Conservation (phyloP, 163 green algal species). For the Scenedesmus sp. region DNA sequence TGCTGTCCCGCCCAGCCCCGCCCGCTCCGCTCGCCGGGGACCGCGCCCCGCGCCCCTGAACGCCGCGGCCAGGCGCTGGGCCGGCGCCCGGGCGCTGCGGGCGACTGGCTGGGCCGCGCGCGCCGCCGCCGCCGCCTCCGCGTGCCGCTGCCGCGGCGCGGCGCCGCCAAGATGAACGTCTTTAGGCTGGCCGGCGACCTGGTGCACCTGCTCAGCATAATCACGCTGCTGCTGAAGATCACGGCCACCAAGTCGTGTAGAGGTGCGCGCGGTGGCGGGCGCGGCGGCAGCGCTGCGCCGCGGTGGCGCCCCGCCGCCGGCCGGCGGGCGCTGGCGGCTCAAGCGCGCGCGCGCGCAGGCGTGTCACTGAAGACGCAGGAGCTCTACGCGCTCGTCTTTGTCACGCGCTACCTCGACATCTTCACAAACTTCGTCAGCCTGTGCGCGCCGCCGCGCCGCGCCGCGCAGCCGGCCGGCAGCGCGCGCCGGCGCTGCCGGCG, state of each 20-base stretch:
- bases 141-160: too few relatives aligned
- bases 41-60: too few relatives aligned
- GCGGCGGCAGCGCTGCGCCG: too few relatives aligned
- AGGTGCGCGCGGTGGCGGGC: constrained; percentile 63
- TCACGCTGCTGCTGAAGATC: constrained; percentile 98
- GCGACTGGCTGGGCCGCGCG: too few relatives aligned
- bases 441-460: constrained; percentile 56
- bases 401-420: constrained; percentile 96
- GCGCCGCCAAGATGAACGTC: constrained; percentile 87
- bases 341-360: constrained; percentile 80
- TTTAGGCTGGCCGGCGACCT: constrained; percentile 97
- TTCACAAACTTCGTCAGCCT: constrained; percentile 94
- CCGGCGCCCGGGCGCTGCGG: too few relatives aligned
- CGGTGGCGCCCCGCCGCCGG: background rate
- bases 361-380: constrained; percentile 98
- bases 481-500: background rate
- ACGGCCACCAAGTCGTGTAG: constrained; percentile 90
- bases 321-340: background rate
- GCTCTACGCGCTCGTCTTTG: constrained; percentile 97
- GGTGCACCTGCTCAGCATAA: constrained; percentile 94
- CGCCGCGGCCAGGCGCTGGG: too few relatives aligned
- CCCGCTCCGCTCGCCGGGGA: too few relatives aligned
- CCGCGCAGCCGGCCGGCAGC: background rate
- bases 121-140: too few relatives aligned
- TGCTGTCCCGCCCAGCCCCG: too few relatives aligned